Conservation (phyloP, 768 basidiomycete species). For the Rhizopogon vinicolor region DNA sequence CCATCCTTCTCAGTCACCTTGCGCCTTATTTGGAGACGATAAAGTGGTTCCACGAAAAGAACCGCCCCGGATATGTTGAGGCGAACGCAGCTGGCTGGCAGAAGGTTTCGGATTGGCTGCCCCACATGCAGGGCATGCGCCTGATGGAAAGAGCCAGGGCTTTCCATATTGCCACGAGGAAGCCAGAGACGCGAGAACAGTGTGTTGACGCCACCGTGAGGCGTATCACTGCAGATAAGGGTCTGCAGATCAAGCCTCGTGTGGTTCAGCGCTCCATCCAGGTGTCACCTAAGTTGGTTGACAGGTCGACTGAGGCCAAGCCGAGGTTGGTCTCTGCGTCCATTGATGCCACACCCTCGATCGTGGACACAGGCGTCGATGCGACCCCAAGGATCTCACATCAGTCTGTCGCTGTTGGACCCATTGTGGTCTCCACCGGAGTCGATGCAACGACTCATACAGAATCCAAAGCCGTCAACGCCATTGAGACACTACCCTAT, state of each 20-base stretch:
- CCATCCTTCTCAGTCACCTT: constrained; percentile 73
- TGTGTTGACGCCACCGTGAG: constrained; percentile 50
- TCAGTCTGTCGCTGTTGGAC: constrained; percentile 24
- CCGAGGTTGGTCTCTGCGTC: constrained; percentile 35
- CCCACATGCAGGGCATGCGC: constrained; percentile 68
- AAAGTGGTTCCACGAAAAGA: constrained; percentile 78
- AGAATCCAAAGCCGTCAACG: constrained; percentile 10
- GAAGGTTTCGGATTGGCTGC: constrained; percentile 60
- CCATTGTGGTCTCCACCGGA: constrained; percentile 23
- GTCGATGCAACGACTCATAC: constrained; percentile 27
- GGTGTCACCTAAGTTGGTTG: constrained; percentile 30
- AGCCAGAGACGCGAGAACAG: constrained; percentile 30
- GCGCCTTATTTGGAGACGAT: constrained; percentile 66
- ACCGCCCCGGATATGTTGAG: constrained; percentile 65
- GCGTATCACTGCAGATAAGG: constrained; percentile 33
- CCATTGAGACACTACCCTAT: constrained; percentile 15
- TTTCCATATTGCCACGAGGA: constrained; percentile 13
- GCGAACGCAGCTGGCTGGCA: constrained; percentile 67
- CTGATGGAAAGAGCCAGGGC: constrained; percentile 51
- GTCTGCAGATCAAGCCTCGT: constrained; percentile 36
- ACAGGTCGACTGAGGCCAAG: constrained; percentile 35
- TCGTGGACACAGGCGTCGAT: constrained; percentile 41
- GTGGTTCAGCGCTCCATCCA: constrained; percentile 33
- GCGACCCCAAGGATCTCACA: constrained; percentile 34
- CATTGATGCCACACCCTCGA: constrained; percentile 50